Percentiles rank a stretch among this genome's conserved stretches.
Evolutionary conservation across 345 rosid genomes (phyloP).

Genomic region (Aquilaria sinensis): DNA sequence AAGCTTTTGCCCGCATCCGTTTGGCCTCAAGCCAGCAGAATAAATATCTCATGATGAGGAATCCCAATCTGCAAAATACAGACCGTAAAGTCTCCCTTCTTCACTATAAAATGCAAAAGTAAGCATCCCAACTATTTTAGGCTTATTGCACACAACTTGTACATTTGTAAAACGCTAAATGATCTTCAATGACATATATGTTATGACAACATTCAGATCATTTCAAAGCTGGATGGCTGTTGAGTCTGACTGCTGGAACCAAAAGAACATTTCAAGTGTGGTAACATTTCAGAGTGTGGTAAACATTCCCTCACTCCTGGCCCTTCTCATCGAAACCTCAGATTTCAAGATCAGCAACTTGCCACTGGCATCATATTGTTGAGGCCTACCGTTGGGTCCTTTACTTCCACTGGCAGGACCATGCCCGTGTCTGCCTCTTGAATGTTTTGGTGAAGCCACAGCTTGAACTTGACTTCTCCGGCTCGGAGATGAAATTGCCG

Average conservation of each 20-base stretch:
- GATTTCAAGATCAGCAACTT: conserved; percentile 40
- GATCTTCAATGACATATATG: too few species aligned
- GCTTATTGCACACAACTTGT: too few species aligned
- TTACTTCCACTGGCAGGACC: conserved; percentile 46
- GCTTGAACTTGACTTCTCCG: conserved; percentile 38
- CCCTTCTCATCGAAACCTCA: conserved; percentile 55
- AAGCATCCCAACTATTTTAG: too few species aligned
- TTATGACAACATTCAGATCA: background rate
- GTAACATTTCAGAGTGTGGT: conserved; percentile 30
- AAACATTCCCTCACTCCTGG: conserved; percentile 70
- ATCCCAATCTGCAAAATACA: too few species aligned
- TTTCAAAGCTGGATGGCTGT: conserved; percentile 1
- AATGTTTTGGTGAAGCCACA: conserved; percentile 30
- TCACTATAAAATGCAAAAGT: too few species aligned
- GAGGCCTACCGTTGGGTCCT: conserved; percentile 26
- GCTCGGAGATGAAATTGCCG: conserved; percentile 37
- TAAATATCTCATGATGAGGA: too few species aligned
- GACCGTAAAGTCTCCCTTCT: too few species aligned
- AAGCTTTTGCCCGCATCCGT: too few species aligned
- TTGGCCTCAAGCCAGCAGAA: too few species aligned
- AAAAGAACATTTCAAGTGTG: background rate
- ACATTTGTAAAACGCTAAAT: too few species aligned
- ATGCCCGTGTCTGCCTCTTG: conserved; percentile 49
- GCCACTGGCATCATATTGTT: conserved; percentile 36
- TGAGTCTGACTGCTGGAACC: background rate